phyloP scores from a whole-genome alignment of 1,284 basidiomycete species.

The Heterobasidion parviporum region DNA sequence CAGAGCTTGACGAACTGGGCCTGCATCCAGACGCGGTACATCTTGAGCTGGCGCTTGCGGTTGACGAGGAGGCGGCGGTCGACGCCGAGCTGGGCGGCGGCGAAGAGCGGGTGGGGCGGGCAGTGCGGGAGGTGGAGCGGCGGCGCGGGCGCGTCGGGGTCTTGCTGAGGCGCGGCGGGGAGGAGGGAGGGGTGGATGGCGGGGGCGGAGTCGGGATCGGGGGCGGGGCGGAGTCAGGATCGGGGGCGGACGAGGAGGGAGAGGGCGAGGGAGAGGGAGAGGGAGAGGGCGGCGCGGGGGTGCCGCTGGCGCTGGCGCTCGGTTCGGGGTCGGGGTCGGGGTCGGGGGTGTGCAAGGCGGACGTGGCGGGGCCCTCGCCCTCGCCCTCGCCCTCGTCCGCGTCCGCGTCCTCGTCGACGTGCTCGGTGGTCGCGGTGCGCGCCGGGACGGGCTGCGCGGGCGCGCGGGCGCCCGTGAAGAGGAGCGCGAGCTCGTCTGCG shows the following conservation, averaged over 20 bases:
- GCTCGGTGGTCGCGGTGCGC: constrained; percentile 16
- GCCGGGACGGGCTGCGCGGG: constrained; percentile 19
- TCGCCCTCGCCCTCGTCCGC: neutral
- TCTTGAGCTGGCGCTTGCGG: constrained; percentile 85
- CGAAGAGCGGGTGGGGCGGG: constrained; percentile 40
- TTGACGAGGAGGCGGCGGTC: constrained; percentile 90
- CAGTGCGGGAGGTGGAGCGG: constrained; percentile 19
- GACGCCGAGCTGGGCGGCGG: constrained; percentile 70
- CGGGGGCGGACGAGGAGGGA: neutral
- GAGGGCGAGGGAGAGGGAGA: constrained; percentile 4
- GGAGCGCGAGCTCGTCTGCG: constrained; percentile 70
- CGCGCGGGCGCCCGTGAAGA: constrained; percentile 63
- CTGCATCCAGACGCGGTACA: constrained; percentile 96
- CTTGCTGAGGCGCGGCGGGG: neutral
- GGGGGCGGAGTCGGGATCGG: neutral
- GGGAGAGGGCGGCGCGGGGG: neutral
- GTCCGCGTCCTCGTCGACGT: constrained; percentile 22
- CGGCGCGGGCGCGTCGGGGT: constrained; percentile 9
- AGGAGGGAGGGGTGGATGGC: neutral
- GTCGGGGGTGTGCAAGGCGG: constrained; percentile 9
- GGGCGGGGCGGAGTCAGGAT: neutral
- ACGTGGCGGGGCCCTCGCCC: neutral
- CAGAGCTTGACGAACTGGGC: constrained; percentile 65
- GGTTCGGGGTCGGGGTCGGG: neutral
- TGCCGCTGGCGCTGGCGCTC: neutral